Evolutionary conservation across 352 stramenopile genomes (phyloP).

Genomic region (Globisporangium polare): DNA sequence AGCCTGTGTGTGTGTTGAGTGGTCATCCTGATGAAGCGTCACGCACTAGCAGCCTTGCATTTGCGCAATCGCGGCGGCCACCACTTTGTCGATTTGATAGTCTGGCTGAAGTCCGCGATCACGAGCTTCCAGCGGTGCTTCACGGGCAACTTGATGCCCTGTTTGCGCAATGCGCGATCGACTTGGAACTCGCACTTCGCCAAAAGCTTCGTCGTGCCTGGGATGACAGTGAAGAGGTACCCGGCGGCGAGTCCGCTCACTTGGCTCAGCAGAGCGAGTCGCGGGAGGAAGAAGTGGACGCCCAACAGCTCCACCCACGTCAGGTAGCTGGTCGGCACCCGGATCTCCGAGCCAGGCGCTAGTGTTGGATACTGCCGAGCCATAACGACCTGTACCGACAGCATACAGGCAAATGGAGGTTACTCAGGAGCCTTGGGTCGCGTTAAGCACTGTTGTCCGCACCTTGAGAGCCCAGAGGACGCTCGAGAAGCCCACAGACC

Average conservation of each 20-base stretch:
- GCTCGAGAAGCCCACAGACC: conserved; percentile 19
- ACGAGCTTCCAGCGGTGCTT: conserved; percentile 17
- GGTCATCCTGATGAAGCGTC: not conserved
- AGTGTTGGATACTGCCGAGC: conserved; percentile 28
- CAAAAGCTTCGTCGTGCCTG: conserved; percentile 9
- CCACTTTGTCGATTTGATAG: conserved; percentile 9
- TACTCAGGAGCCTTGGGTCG: not conserved
- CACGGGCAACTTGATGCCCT: conserved; percentile 13
- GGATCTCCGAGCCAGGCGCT: conserved; percentile 17
- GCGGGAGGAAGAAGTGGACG: conserved; percentile 39
- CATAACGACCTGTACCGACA: conserved; percentile 2
- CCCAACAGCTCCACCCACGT: conserved; percentile 56
- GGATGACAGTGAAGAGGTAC: conserved; percentile 12
- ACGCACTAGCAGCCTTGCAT: conserved; percentile 1
- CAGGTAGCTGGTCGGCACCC: conserved; percentile 34
- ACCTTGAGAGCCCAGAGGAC: conserved; percentile 27
- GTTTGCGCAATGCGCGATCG: conserved; percentile 8
- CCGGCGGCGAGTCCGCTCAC: conserved; percentile 48
- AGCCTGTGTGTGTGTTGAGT: not conserved
- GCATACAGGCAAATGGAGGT: not conserved
- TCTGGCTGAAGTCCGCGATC: conserved; percentile 5
- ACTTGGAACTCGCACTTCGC: conserved; percentile 1
- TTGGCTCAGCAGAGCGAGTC: conserved; percentile 47
- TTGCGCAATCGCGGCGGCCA: conserved; percentile 8
- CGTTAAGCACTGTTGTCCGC: not conserved